Evolutionary conservation across 1,284 basidiomycete genomes (phyloP), one percentile per base, ranked within the genome.

Genomic region (Malassezia equina): DNA sequence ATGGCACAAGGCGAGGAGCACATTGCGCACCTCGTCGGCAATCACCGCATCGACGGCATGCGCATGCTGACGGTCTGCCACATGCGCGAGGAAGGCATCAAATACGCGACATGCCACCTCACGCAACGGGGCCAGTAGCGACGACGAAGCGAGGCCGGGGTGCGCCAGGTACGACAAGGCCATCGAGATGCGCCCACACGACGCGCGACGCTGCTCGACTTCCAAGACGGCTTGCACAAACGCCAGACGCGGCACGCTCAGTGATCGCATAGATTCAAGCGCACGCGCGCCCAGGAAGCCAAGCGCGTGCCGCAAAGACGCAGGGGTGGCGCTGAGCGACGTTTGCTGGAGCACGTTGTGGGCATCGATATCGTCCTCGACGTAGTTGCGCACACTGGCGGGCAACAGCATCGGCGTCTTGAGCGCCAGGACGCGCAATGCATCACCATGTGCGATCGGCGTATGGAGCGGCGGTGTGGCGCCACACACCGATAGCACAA

Each of bases 351-450:
- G 82, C 27, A 93, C 85, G 7, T 89, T 86, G 74, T 90, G 93
- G 75, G 91, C 95, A 73, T 95, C 90, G 21, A 96, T 80, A 61
- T 91, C 89, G 66, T 86, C 89, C 29, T 85, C 84, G 32, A 90
- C 81, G 50, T 85, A 87, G 75, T 94, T 90, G 61, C 84, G 83
- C 1, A 86, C 82, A 56, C 83, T 83, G 71, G 93, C 90, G 27
- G 86, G 77, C 4, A 96, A 83, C 58, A 94, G 80, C 0, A 83
- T 79, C 1, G 93, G 94, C 1, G 91, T 91, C 76, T 90, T 91
- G 31, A 80, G 77, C 28, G 93, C 87, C 60, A 98, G 90, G 19
- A 84, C 82, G 24, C 81, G 80, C 21, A 96, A 79, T 1, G 67
- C 50, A 34, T 63, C 61, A 40, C 63, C 63, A 33, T 79, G 78